Evolutionary conservation across 805 yeast genomes (phyloP), one percentile per base, ranked within the genome.

Genomic region (Sugiyamaella marilandica): DNA sequence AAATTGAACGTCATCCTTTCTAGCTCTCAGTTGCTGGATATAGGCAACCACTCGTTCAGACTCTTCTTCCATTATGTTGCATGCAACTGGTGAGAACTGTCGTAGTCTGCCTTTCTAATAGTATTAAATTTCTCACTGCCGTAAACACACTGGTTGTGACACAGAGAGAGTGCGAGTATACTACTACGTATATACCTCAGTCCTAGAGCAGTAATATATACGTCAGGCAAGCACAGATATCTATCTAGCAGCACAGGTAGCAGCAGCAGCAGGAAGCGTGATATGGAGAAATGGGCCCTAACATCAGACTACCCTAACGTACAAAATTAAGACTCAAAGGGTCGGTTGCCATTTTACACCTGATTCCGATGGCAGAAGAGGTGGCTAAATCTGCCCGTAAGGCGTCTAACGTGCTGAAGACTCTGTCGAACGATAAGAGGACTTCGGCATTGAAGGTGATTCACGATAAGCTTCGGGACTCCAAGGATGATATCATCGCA

Each of bases 341-440:
- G 7, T 24, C 29, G 29, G 29, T 24, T 24, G 29, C 29, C 29
- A 7, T 24, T 24, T 24, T 5, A 24, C 29, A 31, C 37, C 26
- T 45, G 37, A 19, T 10, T 10, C 24, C 16, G 45, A 62, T 64
- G 61, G 87, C 94, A 18, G 91, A 84, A 69, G 71, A 76, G 47
- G 86, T 91, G 44, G 98, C 99, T 2, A 80, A 71, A 60, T 78
- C 77, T 16, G 96, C 98, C 9, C 88, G 85, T 62, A 61, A 71
- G n/a, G 92, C 98, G 3, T 90, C 95, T 47, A 83, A 92, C 5
- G 75, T 82, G 14, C 76, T 94, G 55, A 92, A 94, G 64, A 85
- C 96, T 0, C 72, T 91, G 34, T 68, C 85, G 8, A 80, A 89
- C 62, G 84, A 79, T 32, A 79, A 85, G 58, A 78, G 99, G 57